Base-by-base conservation (phyloP, 495 filamentous ascomycete genomes). In the Glutinoglossum americanum region DNA sequence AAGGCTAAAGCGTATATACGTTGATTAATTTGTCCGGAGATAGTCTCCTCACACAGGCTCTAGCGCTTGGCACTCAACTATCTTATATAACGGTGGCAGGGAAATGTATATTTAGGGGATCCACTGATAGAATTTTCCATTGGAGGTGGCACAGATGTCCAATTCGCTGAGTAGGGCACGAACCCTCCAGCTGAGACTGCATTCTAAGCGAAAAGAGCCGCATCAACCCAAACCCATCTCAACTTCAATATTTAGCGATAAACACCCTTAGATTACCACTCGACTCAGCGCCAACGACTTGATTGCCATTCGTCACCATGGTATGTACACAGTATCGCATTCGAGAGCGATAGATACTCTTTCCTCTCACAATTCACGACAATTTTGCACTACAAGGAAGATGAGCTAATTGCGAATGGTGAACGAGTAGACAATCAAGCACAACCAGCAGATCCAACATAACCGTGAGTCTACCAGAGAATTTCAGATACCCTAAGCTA, bases 381-480 rank as follows among this genome's bases (percentile, higher is more conserved):
- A 41, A 17, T 41, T 41, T 35, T 11, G 32, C 11, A 51, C 21
- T 26, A 5, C 8, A 25, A 51, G 8, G 7, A 25, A 28, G 21
- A 28, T 26, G 8, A 3, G 26, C 49, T 53, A 28, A 53, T 19
- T 3, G n/a, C n/a, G 5, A 10, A 28, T 21, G 9, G 6, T 27
- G 11, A 2, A 26, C 15, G 28, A 3, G 71, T 68, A 83, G 85
- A 84, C 92, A 79, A 95, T 98, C 85, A 94, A 94, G 80, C 90
- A 96, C 82, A 98, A 98, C 75, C 88, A 98, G 80, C 84, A 92
- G 79, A 84, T 98, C 75, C 89, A 80, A 69, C 82, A 93, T 82
- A 94, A 92, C 81, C 92, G 87, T 93, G 77, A 75, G 85, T 76
- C 37, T 59, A 33, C 32, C 57, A 9, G 10, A 7, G n/a, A 32